These are phyloP conservation scores for Fusarium udum DNA, from an alignment of 2,329 filamentous ascomycete species.

Conservation along the genomic window DNA sequence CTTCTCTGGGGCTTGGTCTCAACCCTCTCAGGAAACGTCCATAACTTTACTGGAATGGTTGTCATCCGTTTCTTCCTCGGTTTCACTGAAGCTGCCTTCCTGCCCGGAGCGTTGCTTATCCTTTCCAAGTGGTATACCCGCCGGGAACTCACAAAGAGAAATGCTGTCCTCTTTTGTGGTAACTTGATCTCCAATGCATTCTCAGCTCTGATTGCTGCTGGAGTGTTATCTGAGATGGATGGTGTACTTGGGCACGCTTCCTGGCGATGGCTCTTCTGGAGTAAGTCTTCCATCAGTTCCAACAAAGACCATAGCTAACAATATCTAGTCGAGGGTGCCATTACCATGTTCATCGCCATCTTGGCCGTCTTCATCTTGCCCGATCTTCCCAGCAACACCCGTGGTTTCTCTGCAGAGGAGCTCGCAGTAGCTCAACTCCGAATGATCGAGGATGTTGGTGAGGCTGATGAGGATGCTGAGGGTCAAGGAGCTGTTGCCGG, in stretches of 20 bases:
- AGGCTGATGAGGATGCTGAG: constrained; percentile 61
- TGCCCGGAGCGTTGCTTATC: constrained; percentile 70
- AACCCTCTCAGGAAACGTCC: constrained; percentile 62
- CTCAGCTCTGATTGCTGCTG: constrained; percentile 66
- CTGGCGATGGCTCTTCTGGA: constrained; percentile 71
- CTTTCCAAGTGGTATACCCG: constrained; percentile 75
- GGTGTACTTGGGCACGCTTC: constrained; percentile 62
- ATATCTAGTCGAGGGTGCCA: constrained; percentile 57
- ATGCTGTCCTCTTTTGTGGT: constrained; percentile 67
- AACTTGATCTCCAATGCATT: constrained; percentile 70
- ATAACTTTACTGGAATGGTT: constrained; percentile 64
- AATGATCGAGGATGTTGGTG: constrained; percentile 66
- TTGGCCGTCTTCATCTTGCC: constrained; percentile 60
- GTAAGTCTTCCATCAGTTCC: background rate
- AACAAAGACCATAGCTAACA: background rate
- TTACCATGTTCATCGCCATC: constrained; percentile 61
- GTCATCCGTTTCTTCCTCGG: constrained; percentile 67
- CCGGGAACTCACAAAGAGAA: constrained; percentile 62
- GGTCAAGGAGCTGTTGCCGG: constrained; percentile 62
- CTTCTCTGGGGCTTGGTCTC: constrained; percentile 70
- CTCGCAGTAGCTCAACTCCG: constrained; percentile 62
- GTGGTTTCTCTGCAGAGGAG: constrained; percentile 69
- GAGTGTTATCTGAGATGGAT: constrained; percentile 67
- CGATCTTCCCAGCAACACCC: constrained; percentile 64
- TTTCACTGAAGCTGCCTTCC: constrained; percentile 71